A percentile compares a stretch with the other conserved stretches of the same genome.
These are phyloP conservation scores for Trichophyton equinum DNA, from an alignment of 2,329 filamentous ascomycete genomes.

Conservation along the genomic window DNA sequence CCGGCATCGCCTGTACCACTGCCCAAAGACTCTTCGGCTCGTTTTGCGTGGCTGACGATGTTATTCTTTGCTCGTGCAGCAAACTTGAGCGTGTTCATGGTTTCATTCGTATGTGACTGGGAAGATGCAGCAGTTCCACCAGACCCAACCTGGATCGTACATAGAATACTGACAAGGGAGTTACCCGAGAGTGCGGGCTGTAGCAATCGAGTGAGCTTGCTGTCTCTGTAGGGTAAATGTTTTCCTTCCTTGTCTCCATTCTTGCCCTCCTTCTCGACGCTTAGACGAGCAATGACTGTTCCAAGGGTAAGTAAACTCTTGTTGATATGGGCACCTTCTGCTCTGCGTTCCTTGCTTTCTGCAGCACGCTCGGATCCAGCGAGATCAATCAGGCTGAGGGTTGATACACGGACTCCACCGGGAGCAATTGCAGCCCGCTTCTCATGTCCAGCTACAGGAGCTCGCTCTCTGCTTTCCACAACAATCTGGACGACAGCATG, in stretches of 20 bases:
- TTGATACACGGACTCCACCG: conserved; percentile 89
- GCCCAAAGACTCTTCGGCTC: conserved; percentile 76
- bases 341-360: conserved; percentile 83
- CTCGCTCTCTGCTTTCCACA: conserved; percentile 85
- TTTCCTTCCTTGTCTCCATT: conserved; percentile 74
- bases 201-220: conserved; percentile 84
- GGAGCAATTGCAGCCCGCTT: conserved; percentile 61
- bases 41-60: conserved; percentile 93
- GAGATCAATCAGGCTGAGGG: conserved; percentile 86
- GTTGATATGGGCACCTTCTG: conserved; percentile 96
- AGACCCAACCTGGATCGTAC: conserved; percentile 83
- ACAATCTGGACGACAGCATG: conserved; percentile 98
- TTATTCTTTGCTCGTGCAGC: conserved; percentile 94
- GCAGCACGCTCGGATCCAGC: conserved; percentile 93
- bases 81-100: conserved; percentile 92
- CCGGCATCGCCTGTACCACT: conserved; percentile 66
- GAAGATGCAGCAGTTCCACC: conserved; percentile 57
- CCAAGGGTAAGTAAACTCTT: conserved; percentile 91
- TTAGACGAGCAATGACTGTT: conserved; percentile 88
- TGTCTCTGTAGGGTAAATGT: conserved; percentile 92
- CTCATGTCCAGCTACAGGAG: conserved; percentile 45
- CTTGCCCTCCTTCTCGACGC: conserved; percentile 68
- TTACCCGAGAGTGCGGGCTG: conserved; percentile 88
- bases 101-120: conserved; percentile 71
- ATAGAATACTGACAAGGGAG: conserved; percentile 92